Base-by-base conservation (phyloP, 2,329 filamentous ascomycete species). In the Aureobasidium pullulans region DNA sequence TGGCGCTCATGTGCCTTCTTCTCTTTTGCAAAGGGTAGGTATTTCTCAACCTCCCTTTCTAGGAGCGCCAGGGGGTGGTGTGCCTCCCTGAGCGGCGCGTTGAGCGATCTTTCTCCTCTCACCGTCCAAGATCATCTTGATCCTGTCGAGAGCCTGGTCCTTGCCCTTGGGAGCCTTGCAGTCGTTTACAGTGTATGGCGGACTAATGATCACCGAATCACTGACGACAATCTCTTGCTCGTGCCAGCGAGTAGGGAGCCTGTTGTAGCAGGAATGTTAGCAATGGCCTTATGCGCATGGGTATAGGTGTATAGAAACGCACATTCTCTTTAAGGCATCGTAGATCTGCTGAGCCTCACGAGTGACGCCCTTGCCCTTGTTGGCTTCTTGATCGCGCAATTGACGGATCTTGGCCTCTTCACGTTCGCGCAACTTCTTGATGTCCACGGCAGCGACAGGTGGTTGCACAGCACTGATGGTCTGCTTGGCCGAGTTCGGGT, bases 291-390 rank as follows among this genome's bases (percentile, higher is more conserved):
- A 19, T 11, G 23, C 16, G 29, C 13, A n/a, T 34, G 43, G 16
- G 10, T 36, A 49, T 40, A 11, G 15, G 13, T 39, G 36, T 16
- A 31, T 2, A 42, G 40, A 10, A 32, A 62, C 76, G 63, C 67
- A 84, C 70, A 82, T 83, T 65, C 81, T 78, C 62, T 77, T 79
- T 57, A 87, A 77, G 10, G 79, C 77, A 72, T 86, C 83, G 65
- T 84, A 87, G 15, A 87, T 73, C 57, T 84, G 83, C 70, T 87
- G 84, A 29, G 79, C 84, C 63, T 85, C 83, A 39, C 75, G 77
- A 39, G 76, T 81, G 7, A 86, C 84, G 9, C 82, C 83, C 70
- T 82, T 84, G 58, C 83, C 83, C 61, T 79, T 76, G 58, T 79
- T 77, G n/a, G 77, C 75, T 64, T 85, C 82, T 62, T 77, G 75